Conservation (phyloP, 1,284 basidiomycete species). For the Ustilago hordei region DNA sequence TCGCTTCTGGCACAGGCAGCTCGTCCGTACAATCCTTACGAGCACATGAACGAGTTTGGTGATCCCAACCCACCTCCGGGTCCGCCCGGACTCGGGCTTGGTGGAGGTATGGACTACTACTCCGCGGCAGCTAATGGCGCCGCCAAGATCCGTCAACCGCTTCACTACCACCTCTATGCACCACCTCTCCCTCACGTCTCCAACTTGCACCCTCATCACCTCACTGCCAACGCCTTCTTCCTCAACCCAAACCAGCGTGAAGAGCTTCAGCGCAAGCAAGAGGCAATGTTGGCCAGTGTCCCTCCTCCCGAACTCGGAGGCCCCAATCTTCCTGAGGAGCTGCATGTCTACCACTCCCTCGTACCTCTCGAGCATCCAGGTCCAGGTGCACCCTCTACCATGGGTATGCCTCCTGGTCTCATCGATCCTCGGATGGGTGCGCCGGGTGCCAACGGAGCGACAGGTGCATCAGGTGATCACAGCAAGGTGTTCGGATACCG, state of each 20-base stretch:
- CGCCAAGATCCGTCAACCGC: constrained; percentile 70
- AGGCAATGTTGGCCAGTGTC: constrained; percentile 75
- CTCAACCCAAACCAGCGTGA: constrained; percentile 82
- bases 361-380: constrained; percentile 77
- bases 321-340: constrained; percentile 81
- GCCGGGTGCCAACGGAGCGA: constrained; percentile 50
- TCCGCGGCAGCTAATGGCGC: constrained; percentile 33
- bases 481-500: constrained; percentile 74
- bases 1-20: constrained; percentile 11
- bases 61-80: constrained; percentile 43
- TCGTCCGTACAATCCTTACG: constrained; percentile 58
- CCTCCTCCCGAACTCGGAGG: constrained; percentile 69
- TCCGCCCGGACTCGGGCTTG: constrained; percentile 43
- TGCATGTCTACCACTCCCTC: constrained; percentile 91
- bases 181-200: constrained; percentile 74
- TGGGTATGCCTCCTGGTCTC: constrained; percentile 46
- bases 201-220: constrained; percentile 71
- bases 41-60: constrained; percentile 61
- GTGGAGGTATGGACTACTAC: constrained; percentile 50
- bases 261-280: constrained; percentile 82
- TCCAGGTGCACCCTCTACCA: constrained; percentile 37
- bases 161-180: constrained; percentile 93
- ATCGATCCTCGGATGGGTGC: constrained; percentile 58
- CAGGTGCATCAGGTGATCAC: constrained; percentile 61
- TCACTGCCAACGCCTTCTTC: constrained; percentile 73